Conservation (phyloP, 2,329 filamentous ascomycete species). For the Amauroascus niger region DNA sequence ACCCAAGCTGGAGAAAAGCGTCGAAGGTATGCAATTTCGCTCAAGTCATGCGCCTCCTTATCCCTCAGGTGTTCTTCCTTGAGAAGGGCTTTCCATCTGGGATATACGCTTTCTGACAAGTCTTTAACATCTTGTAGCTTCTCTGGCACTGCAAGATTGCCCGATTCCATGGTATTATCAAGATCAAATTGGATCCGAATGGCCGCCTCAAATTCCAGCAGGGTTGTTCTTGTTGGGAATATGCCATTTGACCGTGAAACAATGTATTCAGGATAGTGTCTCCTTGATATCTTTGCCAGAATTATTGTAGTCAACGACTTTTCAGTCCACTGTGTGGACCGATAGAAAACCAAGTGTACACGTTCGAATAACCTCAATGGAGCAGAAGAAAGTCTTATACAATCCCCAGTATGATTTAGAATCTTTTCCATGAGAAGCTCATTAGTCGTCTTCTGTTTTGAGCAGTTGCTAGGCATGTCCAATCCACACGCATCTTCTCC, state of each 20-base stretch:
- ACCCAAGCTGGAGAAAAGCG: slow-evolving; percentile 87
- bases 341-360: slow-evolving; percentile 90
- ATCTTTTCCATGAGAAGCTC: slow-evolving; percentile 70
- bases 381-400: slow-evolving; percentile 65
- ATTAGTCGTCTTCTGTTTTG: slow-evolving; percentile 51
- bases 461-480: slow-evolving; percentile 12
- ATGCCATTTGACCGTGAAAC: slow-evolving; percentile 85
- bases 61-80: slow-evolving; percentile 69
- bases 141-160: slow-evolving; percentile 56
- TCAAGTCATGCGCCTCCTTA: slow-evolving; percentile 63
- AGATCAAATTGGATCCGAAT: slow-evolving; percentile 71
- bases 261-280: slow-evolving; percentile 82
- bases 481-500: too few relatives aligned
- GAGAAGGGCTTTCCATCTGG: slow-evolving; percentile 67
- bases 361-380: slow-evolving; percentile 79
- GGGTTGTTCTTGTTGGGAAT: slow-evolving; percentile 61
- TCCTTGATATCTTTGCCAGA: slow-evolving; percentile 73
- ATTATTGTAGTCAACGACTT: slow-evolving; percentile 94
- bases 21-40: slow-evolving; percentile 79
- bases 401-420: slow-evolving; percentile 65
- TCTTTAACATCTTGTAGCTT: slow-evolving; percentile 59
- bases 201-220: slow-evolving; percentile 84
- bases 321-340: slow-evolving; percentile 93
- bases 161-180: slow-evolving; percentile 72
- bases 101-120: slow-evolving; percentile 64